Conservation (phyloP, 1,284 basidiomycete genomes). For the Ganoderma resinaceum region DNA sequence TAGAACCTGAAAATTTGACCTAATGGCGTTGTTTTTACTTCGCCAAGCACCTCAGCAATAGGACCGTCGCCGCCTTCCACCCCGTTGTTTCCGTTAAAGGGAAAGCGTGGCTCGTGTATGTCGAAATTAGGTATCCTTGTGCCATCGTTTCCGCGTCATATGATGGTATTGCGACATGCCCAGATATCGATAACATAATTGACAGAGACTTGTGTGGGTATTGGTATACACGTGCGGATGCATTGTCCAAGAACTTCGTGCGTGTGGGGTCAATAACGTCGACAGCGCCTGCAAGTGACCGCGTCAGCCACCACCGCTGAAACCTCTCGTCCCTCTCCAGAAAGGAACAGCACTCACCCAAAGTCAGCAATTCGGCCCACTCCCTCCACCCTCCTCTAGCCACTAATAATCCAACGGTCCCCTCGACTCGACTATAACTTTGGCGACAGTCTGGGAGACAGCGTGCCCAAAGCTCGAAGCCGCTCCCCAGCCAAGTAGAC, state of each 20-base stretch:
- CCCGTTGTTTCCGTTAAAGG: background rate
- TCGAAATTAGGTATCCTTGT: background rate
- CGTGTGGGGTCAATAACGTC: background rate
- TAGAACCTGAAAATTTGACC: background rate
- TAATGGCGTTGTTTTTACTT: background rate
- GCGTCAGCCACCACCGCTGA: background rate
- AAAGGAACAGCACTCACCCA: background rate
- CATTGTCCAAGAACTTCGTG: slow-evolving; percentile 6
- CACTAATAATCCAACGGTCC: background rate
- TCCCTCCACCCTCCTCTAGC: background rate
- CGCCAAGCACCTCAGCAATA: slow-evolving; percentile 3
- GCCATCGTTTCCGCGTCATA: slow-evolving; percentile 1
- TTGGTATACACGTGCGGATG: slow-evolving; percentile 13
- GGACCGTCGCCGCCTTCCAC: background rate
- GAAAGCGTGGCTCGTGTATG: background rate
- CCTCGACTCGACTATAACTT: slow-evolving; percentile 23
- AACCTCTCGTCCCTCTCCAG: background rate
- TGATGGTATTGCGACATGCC: slow-evolving; percentile 17
- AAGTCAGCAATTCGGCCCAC: background rate
- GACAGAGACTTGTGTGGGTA: slow-evolving; percentile 11
- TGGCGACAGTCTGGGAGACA: slow-evolving; percentile 33
- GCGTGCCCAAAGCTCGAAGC: slow-evolving; percentile 14
- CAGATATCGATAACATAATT: slow-evolving; percentile 15
- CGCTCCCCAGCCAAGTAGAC: slow-evolving; percentile 27
- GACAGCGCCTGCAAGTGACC: background rate